Conservation (phyloP, 148 eudicot species). For the Silene uniflora region DNA sequence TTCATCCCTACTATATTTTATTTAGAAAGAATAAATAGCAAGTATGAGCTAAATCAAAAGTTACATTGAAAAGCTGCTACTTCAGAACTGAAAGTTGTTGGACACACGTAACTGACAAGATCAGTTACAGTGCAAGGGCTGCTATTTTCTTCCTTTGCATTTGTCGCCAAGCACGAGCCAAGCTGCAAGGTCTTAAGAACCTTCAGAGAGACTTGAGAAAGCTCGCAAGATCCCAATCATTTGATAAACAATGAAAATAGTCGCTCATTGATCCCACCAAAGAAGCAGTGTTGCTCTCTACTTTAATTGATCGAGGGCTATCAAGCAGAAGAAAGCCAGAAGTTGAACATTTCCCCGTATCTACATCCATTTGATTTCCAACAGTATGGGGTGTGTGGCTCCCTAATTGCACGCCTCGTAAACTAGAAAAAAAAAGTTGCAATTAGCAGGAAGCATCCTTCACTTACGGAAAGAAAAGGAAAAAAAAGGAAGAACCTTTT, state of each 20-base stretch:
- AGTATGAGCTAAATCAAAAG: not conserved
- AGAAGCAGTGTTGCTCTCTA: constrained; percentile 67
- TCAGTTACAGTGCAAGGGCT: constrained; percentile 71
- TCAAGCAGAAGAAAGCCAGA: constrained; percentile 93
- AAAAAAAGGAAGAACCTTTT: not conserved
- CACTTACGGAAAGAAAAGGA: not conserved
- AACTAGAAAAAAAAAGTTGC: constrained; percentile 40
- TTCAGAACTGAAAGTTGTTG: not conserved
- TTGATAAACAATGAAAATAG: constrained; percentile 74
- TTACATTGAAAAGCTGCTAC: not conserved
- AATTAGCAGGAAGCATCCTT: not conserved
- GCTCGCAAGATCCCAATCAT: constrained; percentile 87
- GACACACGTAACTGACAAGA: constrained; percentile 1
- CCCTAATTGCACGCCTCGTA: constrained; percentile 92
- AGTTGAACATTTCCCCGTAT: constrained; percentile 66
- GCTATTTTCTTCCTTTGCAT: constrained; percentile 70
- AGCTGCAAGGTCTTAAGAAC: constrained; percentile 72
- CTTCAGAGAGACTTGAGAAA: constrained; percentile 87
- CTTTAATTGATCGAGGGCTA: constrained; percentile 80
- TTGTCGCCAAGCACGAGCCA: constrained; percentile 48
- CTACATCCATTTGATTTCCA: constrained; percentile 79
- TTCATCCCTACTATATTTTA: not conserved
- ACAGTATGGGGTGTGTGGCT: constrained; percentile 71
- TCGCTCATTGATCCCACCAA: constrained; percentile 88
- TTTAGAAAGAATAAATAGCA: not conserved